A percentile compares a stretch with the other conserved stretches of the same genome.
phyloP scores from a whole-genome alignment of 352 stramenopile species.

The Globisporangium sylvaticum region DNA sequence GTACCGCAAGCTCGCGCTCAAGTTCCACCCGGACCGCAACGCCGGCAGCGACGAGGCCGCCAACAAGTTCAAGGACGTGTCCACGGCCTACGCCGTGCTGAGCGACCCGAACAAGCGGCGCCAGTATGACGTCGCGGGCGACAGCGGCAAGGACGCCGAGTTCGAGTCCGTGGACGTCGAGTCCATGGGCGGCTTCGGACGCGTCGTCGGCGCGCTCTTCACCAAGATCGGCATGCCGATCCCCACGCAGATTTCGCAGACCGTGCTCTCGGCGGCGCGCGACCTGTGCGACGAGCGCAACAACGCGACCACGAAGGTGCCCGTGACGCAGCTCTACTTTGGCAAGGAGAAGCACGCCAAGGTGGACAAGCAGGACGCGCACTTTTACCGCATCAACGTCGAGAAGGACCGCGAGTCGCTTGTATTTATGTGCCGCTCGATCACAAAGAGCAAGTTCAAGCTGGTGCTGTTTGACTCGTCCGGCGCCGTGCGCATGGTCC shows the following conservation, averaged over 20 bases:
- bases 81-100: constrained; percentile 81
- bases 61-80: constrained; percentile 85
- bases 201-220: constrained; percentile 82
- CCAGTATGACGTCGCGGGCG: constrained; percentile 77
- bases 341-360: constrained; percentile 63
- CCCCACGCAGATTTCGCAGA: constrained; percentile 86
- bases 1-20: constrained; percentile 88
- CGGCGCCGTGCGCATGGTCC: constrained; percentile 77
- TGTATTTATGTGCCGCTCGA: constrained; percentile 80
- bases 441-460: constrained; percentile 87
- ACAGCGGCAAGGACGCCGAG: constrained; percentile 68
- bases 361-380: constrained; percentile 87
- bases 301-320: constrained; percentile 51
- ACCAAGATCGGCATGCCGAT: constrained; percentile 88
- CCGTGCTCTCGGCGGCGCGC: constrained; percentile 66
- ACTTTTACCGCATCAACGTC: constrained; percentile 82
- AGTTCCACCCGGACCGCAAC: constrained; percentile 89
- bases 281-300: constrained; percentile 76
- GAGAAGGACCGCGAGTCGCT: constrained; percentile 69
- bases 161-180: constrained; percentile 85
- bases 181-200: constrained; percentile 78
- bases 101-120: constrained; percentile 86
- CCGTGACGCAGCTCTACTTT: constrained; percentile 66
- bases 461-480: constrained; percentile 81
- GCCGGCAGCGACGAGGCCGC: constrained; percentile 67